phyloP scores from a whole-genome alignment of 1,284 basidiomycete genomes.

The Agaricales sp. region DNA sequence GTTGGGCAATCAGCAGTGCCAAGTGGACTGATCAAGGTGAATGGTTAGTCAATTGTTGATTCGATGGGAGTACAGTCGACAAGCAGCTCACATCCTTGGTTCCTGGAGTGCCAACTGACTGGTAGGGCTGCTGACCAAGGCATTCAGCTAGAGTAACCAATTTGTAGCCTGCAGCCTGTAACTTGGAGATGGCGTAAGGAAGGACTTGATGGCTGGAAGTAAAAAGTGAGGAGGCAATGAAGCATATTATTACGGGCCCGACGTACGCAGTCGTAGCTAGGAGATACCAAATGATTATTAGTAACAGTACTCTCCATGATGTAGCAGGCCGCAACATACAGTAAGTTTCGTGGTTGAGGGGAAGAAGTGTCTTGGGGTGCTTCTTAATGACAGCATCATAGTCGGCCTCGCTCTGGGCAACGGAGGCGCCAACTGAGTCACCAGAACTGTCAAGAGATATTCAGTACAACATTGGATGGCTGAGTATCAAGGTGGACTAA shows the following conservation, averaged over 20 bases:
- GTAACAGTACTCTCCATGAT: too few species aligned
- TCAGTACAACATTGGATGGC: background rate
- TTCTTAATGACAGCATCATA: constrained; percentile 20
- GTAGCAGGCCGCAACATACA: too few species aligned
- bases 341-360: constrained; percentile 34
- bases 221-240: background rate
- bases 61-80: too few species aligned
- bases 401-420: constrained; percentile 18
- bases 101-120: background rate
- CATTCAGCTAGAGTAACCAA: constrained; percentile 7
- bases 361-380: constrained; percentile 27
- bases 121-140: constrained; percentile 2
- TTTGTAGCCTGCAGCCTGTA: constrained; percentile 5
- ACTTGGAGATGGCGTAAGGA: constrained; percentile 2
- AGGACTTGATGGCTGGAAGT: background rate
- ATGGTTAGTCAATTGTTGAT: too few species aligned
- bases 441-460: constrained; percentile 18
- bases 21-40: too few species aligned
- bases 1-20: too few species aligned
- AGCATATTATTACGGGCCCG: too few species aligned
- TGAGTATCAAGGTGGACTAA: constrained; percentile 1
- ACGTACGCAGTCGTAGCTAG: too few species aligned
- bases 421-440: constrained; percentile 26
- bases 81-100: background rate
- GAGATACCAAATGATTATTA: too few species aligned